Base-by-base conservation (phyloP, 2,329 filamentous ascomycete genomes). In the Anisogramma anomala region DNA sequence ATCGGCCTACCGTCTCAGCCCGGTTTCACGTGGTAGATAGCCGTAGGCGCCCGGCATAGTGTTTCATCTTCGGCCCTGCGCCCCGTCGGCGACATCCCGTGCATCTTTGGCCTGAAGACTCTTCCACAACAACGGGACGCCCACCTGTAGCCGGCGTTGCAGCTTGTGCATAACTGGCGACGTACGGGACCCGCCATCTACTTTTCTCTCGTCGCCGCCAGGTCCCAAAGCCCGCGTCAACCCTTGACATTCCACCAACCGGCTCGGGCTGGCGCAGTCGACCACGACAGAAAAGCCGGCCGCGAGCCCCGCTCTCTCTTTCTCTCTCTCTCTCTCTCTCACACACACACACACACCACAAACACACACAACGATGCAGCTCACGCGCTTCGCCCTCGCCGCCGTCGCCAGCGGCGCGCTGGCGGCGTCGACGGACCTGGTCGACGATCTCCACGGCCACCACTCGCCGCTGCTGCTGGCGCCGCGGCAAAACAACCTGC, bases 401-500 rank as follows among this genome's bases (percentile, higher is more conserved):
- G 19, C 31, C 18, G 22, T 23, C 22, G 25, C 22, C 30, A 34
- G n/a, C 36, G 26, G 25, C 20, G 43, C 8, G 22, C 18, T 10
- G 27, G 41, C 33, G 19, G 22, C 33, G 19, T 43, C 50, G 14
- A 49, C 34, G 17, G 53, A 56, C 31, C 46, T 63, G 42, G 47
- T 52, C 25, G 52, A 58, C 32, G 55, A 61, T 40, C 43, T 64
- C 17, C 57, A 53, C 23, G 52, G 54, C 31, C 58, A 62, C 22
- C 5, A 9, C 53, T 48, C 27, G 57, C 62, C 52, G 62, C 56
- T 2, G 15, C 51, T 61, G 28, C 44, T 57, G 31, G 54, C 59
- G 13, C 58, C 63, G 37, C 54, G 60, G 14, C 43, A 46, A 19
- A 36, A 23, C 31, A 63, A 68, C 49, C 53, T 71, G 18, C 66